Evolutionary conservation across 192 early-diverging fungal genomes (phyloP).

Genomic region (Backusella liffmaniae): DNA sequence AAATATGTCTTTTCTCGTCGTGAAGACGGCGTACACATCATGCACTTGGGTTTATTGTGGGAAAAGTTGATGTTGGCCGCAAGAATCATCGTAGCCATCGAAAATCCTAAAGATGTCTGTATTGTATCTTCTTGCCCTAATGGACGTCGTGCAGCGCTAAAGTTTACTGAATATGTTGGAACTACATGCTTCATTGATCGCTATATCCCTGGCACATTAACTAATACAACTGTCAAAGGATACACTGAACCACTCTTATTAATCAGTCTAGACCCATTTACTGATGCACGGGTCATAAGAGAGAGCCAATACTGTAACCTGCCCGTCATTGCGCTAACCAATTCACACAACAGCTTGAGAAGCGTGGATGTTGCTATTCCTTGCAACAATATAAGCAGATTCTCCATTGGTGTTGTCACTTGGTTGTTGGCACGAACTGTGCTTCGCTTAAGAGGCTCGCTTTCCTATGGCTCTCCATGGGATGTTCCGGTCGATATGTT

Average conservation of each 20-base stretch:
- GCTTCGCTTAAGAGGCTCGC: background rate
- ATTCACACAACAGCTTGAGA: background rate
- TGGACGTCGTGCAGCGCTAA: background rate
- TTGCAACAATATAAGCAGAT: background rate
- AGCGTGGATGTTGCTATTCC: constrained; percentile 4
- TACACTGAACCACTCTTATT: background rate
- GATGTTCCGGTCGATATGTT: background rate
- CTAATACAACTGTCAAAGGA: background rate
- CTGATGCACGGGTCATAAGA: background rate
- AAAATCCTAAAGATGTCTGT: background rate
- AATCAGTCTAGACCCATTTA: background rate
- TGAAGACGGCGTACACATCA: background rate
- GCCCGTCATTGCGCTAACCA: background rate
- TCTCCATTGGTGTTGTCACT: background rate
- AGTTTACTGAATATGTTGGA: background rate
- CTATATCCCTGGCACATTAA: background rate
- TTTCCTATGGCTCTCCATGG: background rate
- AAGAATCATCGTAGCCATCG: background rate
- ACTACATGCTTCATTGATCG: background rate
- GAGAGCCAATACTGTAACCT: background rate
- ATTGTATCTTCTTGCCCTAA: background rate
- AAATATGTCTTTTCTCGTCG: background rate
- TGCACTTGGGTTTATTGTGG: background rate
- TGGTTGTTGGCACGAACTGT: background rate
- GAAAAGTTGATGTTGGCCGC: background rate